Evolutionary conservation across 495 filamentous ascomycete genomes (phyloP), one percentile per base, ranked within the genome.

Genomic region (Chaetomium tenue): DNA sequence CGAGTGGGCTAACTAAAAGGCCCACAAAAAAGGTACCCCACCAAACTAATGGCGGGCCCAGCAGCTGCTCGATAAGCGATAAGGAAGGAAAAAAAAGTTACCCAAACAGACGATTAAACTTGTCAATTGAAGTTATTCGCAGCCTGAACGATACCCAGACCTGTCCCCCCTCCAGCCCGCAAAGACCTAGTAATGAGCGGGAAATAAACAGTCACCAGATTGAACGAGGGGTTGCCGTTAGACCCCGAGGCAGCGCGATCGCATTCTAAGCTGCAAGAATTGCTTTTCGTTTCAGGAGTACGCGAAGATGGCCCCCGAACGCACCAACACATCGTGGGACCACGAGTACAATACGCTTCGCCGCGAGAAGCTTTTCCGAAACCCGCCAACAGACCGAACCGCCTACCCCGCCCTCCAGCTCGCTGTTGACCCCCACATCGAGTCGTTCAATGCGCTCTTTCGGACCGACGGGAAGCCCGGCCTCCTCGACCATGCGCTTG

Each of bases 361-460:
- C 54, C 87, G 93, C 68, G 89, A 98, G 71, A 85, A 87, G 25
- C 89, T 98, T 18, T 98, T 97, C 73, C 83, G 85, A 68, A 86
- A 93, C 66, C 93, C 94, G 2, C 93, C 94, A 1, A 88, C 84
- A 70, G 92, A 97, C 70, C 86, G 84, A 54, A 89, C 92, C 16
- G 91, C 94, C 58, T 98, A 94, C 73, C 94, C 94, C 4, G 84
- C 90, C 15, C 83, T 98, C 52, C 88, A 91, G 54, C 86, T 84
- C 47, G 90, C 93, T 2, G 86, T 97, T 64, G 82, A 88, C 63
- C 94, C 94, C 39, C 94, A 98, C 74, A 87, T 97, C 72, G 87
- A 97, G 66, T 93, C 94, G 11, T 98, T 97, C 86, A 96, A 98
- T 81, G 88, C 90, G n/a, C 79, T 97, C 46, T 92, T 97, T 70